These are phyloP conservation scores for Aspergillus fructus DNA, from an alignment of 2,329 filamentous ascomycete genomes.

Conservation along the genomic window DNA sequence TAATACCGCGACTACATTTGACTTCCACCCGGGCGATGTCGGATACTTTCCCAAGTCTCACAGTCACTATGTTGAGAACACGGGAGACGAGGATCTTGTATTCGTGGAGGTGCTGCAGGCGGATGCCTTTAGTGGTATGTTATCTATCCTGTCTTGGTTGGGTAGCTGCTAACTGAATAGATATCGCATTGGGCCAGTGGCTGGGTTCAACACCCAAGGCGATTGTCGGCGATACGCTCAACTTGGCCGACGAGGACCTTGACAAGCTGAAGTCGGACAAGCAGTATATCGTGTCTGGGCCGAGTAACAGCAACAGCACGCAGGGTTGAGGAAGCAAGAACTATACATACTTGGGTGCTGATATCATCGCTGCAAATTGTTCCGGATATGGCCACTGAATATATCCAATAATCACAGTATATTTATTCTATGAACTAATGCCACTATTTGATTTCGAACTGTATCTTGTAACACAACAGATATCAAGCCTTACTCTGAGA, in stretches of 20 bases:
- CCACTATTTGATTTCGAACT: too few species aligned
- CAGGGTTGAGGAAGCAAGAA: neutral
- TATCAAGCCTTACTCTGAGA: too few species aligned
- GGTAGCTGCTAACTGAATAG: slow-evolving; percentile 33
- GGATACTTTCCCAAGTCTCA: slow-evolving; percentile 75
- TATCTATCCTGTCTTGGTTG: neutral
- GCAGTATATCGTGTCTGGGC: slow-evolving; percentile 44
- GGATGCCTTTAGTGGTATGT: slow-evolving; percentile 57
- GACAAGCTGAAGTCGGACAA: slow-evolving; percentile 46
- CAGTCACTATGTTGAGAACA: slow-evolving; percentile 80
- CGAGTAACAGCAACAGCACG: neutral
- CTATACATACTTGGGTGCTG: too few species aligned
- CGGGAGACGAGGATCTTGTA: slow-evolving; percentile 69
- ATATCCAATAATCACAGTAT: too few species aligned
- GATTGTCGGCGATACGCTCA: slow-evolving; percentile 58
- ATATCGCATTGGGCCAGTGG: slow-evolving; percentile 50
- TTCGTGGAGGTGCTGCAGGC: slow-evolving; percentile 75
- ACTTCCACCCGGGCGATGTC: slow-evolving; percentile 73
- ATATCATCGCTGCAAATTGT: too few species aligned
- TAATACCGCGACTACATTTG: slow-evolving; percentile 69
- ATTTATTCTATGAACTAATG: too few species aligned
- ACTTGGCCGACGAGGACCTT: slow-evolving; percentile 42
- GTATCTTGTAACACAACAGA: too few species aligned
- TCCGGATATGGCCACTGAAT: too few species aligned
- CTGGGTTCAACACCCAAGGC: slow-evolving; percentile 55